These are phyloP conservation scores for Hymenotorrendiella dingleyae DNA, from an alignment of 2,329 filamentous ascomycete species.

Conservation along the genomic window DNA sequence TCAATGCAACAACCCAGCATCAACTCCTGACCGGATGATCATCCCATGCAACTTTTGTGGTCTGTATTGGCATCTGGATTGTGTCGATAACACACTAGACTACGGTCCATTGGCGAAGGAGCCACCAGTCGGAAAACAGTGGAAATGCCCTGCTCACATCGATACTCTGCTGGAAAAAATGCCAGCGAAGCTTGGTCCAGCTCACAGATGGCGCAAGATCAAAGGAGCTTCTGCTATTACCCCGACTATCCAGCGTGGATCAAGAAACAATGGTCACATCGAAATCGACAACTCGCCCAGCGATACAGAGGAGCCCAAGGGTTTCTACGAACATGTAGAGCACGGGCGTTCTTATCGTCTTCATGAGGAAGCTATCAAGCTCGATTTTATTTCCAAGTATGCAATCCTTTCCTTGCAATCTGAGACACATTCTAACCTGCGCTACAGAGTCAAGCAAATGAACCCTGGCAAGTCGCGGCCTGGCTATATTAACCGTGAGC, in stretches of 20 bases:
- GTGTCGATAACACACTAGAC: constrained; percentile 79
- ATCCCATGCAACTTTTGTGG: constrained; percentile 81
- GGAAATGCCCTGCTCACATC: constrained; percentile 84
- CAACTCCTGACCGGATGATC: constrained; percentile 58
- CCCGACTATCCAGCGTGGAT: constrained; percentile 54
- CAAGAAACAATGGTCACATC: constrained; percentile 65
- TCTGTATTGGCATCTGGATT: constrained; percentile 87
- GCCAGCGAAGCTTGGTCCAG: constrained; percentile 50
- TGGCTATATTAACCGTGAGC: constrained; percentile 1
- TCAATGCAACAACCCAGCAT: constrained; percentile 62
- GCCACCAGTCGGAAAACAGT: constrained; percentile 65
- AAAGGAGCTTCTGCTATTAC: constrained; percentile 48
- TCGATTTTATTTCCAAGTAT: constrained; percentile 65
- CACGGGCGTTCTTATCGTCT: constrained; percentile 63
- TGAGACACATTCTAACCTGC: constrained; percentile 10
- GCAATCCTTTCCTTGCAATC: constrained; percentile 25
- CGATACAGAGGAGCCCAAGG: constrained; percentile 41
- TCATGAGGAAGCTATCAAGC: constrained; percentile 57
- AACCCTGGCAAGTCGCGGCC: constrained; percentile 7
- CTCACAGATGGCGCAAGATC: constrained; percentile 56
- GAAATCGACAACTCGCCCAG: constrained; percentile 59
- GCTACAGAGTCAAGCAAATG: constrained; percentile 16
- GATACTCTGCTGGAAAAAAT: constrained; percentile 65
- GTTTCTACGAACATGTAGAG: constrained; percentile 52
- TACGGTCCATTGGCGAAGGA: constrained; percentile 74